Conservation (phyloP, 2,329 filamentous ascomycete species). For the Arachnopeziza araneosa region DNA sequence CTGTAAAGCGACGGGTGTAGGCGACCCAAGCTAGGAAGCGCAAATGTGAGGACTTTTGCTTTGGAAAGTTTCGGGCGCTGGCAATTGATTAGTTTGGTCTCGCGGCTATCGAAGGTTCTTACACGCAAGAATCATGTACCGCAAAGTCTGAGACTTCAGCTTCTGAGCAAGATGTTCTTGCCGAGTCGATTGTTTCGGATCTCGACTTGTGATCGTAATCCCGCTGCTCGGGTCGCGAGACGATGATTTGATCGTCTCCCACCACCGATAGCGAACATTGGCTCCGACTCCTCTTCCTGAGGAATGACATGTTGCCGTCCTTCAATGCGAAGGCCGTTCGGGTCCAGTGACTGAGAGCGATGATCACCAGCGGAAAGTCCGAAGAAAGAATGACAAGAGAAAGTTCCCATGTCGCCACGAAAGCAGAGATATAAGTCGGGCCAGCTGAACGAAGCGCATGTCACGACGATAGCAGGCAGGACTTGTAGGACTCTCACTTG, state of each 20-base stretch:
- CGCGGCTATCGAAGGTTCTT: constrained; percentile 6
- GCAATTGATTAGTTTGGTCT: not conserved
- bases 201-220: constrained; percentile 7
- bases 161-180: constrained; percentile 14
- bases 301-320: constrained; percentile 20
- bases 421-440: not conserved
- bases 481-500: not conserved
- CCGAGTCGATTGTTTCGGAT: constrained; percentile 10
- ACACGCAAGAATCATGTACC: constrained; percentile 27
- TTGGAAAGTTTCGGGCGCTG: constrained; percentile 24
- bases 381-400: not conserved
- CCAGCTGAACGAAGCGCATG: not conserved
- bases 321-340: not conserved
- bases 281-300: constrained; percentile 22
- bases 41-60: constrained; percentile 25
- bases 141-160: constrained; percentile 16
- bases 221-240: constrained; percentile 10
- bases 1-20: constrained; percentile 24
- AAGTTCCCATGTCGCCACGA: not conserved
- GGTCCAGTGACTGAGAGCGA: not conserved
- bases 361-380: not conserved
- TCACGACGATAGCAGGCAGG: not conserved
- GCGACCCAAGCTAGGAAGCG: constrained; percentile 26
- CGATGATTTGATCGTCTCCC: constrained; percentile 20
- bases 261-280: constrained; percentile 19